Evolutionary conservation across 2,329 filamentous ascomycete genomes (phyloP), one percentile per base, ranked within the genome.

Genomic region (Penicillium palitans): DNA sequence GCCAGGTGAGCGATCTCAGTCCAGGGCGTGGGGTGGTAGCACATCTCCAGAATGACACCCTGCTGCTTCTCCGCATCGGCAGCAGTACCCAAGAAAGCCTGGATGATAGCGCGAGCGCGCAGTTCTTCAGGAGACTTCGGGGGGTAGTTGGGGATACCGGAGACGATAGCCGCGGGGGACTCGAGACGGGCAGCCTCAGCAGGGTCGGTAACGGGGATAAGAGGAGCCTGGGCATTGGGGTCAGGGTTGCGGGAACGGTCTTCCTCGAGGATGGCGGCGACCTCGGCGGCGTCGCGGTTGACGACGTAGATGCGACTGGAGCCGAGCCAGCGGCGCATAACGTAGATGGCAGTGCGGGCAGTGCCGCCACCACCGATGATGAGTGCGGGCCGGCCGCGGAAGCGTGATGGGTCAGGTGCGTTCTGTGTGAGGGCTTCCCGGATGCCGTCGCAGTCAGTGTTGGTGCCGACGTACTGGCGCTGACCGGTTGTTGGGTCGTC

Each of bases 371-470:
- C 90, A 31, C 90, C 90, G 47, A 93, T 81, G 19, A 93, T 86
- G 59, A 93, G 81, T 1, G 84, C 90, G 0, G 90, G 88, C 33
- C 83, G 81, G 60, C 80, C 79, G 68, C 62, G 76, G 74, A 72
- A 70, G 8, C 57, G 60, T 17, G 66, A 58, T 1, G 60, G 61
- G 21, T 67, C 58, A 0, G 67, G 63, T 6, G 67, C 57, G 66
- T 87, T 88, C 63, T 83, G 81, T 49, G 81, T 74, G 66, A 93
- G 89, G 4, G 88, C 84, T 69, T 93, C 89, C 24, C 89, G 83
- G 61, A 93, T 87, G 31, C 90, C 90, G 57, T 91, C 82, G 59
- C 89, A 89, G 74, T 95, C 90, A 4, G 90, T 93, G 78, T 95
- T 93, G 44, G 90, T 89, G 53, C 90, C 90, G 73, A 88, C 86